These are phyloP conservation scores for Drechslera avenae DNA, from an alignment of 2,329 filamentous ascomycete species.

Conservation along the genomic window DNA sequence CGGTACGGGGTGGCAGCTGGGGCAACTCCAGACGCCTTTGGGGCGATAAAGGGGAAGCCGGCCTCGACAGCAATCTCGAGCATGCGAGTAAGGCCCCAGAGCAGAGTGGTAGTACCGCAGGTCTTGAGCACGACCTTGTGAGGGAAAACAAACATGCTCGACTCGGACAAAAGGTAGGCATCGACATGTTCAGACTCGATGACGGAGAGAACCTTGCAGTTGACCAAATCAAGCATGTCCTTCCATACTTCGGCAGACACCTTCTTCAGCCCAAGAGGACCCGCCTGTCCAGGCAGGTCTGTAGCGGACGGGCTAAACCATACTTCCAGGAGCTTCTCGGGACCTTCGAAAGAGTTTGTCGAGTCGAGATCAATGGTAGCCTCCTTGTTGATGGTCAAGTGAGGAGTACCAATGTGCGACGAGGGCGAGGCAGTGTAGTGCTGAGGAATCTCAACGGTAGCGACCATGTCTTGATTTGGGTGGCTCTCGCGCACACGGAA, in stretches of 20 bases:
- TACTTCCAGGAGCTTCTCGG: constrained; percentile 97
- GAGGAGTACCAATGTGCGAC: constrained; percentile 76
- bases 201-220: constrained; percentile 96
- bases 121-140: constrained; percentile 99
- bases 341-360: constrained; percentile 94
- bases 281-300: constrained; percentile 71
- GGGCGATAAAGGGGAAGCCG: constrained; percentile 83
- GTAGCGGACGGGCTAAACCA: constrained; percentile 89
- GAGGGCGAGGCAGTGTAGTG: constrained; percentile 84
- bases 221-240: constrained; percentile 95
- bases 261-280: constrained; percentile 80
- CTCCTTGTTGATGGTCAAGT: constrained; percentile 95
- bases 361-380: constrained; percentile 91
- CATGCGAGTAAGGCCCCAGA: constrained; percentile 86
- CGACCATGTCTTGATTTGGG: constrained; percentile 73
- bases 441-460: constrained; percentile 72
- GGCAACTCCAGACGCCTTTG: constrained; percentile 68
- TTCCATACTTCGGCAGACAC: constrained; percentile 88
- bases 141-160: constrained; percentile 99
- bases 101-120: constrained; percentile 92
- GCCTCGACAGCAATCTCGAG: constrained; percentile 90
- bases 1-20: constrained; percentile 88
- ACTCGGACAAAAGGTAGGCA: constrained; percentile 95
- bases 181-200: constrained; percentile 93
- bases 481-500: constrained; percentile 28